Base-by-base conservation (phyloP, 257 asterid genomes). In the Fraxinus anomala region DNA sequence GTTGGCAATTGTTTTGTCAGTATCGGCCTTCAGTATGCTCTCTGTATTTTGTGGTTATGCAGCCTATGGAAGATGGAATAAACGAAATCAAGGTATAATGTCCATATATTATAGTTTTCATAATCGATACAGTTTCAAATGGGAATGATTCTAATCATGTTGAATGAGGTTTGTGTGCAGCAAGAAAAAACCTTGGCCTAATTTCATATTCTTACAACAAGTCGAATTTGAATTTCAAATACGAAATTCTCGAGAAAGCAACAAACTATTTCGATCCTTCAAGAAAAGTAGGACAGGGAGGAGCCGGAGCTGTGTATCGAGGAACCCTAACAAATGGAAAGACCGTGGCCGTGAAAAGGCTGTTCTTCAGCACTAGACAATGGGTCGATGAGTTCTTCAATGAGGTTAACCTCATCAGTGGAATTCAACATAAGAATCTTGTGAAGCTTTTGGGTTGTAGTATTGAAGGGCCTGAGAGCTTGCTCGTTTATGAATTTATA, bases 331-430 rank as follows among this genome's bases (percentile, higher is more conserved):
- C 94, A 0, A 80, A 90, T 69, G 97, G 97, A 10, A 86, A 87
- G 54, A 80, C 85, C 2, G 87, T 94, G 28, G 99, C 99, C 4
- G 97, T 92, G 17, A 94, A 94, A 87, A 91, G 97, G 80, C 68
- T 92, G 77, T 93, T 91, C 77, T 91, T 87, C 65, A 94, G 89
- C 86, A 91, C 99, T 0, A 90, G 94, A 74, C 97, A 92, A 65
- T 92, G 97, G 99, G 97, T 92, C 0, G 97, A 92, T 72, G 99
- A 94, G 86, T 94, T 94, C 88, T 94, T 94, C 85, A 94, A 94
- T 59, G 99, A 94, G 85, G 90, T 92, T 33, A 92, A 92, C 81
- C 83, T 94, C 10, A 87, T 94, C 40, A 87, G 91, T 79, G 97
- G 98, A 72, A 83, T 94, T 78, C 91, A 91, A 80, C 98, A 94